A percentile compares a stretch with the other conserved stretches of the same genome.
Conservation (phyloP, 768 basidiomycete genomes). For the Macrocybe gigantea region DNA sequence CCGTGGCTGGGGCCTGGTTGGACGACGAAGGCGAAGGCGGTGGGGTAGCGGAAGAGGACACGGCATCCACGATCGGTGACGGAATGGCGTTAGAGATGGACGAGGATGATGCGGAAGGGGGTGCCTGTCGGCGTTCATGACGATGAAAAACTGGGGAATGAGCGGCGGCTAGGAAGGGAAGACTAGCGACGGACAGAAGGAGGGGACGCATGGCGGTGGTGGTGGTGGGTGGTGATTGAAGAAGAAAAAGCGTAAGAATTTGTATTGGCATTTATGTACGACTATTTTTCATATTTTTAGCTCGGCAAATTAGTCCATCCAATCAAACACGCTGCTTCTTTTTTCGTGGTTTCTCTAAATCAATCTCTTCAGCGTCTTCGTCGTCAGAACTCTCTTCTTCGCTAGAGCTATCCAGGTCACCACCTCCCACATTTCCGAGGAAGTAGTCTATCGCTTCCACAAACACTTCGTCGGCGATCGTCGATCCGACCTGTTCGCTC, state of each 20-base stretch:
- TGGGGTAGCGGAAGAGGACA: slow-evolving; percentile 1
- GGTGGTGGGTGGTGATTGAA: slow-evolving; percentile 2
- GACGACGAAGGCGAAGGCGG: slow-evolving; percentile 6
- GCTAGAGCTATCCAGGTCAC: slow-evolving; percentile 60
- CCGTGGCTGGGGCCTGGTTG: neutral
- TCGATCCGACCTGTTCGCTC: slow-evolving; percentile 52
- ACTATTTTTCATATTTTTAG: neutral
- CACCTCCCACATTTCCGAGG: slow-evolving; percentile 57
- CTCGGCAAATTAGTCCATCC: slow-evolving; percentile 4
- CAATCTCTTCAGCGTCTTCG: slow-evolving; percentile 81
- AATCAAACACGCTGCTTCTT: slow-evolving; percentile 66
- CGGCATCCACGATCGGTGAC: neutral
- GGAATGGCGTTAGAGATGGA: slow-evolving; percentile 4
- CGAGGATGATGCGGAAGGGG: slow-evolving; percentile 12
- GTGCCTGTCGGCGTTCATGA: slow-evolving; percentile 24
- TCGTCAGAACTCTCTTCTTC: slow-evolving; percentile 68
- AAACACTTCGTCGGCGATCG: slow-evolving; percentile 75
- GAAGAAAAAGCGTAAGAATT: slow-evolving; percentile 1
- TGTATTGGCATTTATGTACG: neutral
- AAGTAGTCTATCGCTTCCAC: slow-evolving; percentile 79
- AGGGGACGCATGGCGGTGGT: slow-evolving; percentile 22
- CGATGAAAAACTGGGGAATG: slow-evolving; percentile 18
- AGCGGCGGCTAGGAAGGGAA: slow-evolving; percentile 38
- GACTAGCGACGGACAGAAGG: slow-evolving; percentile 24
- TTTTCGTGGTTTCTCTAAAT: slow-evolving; percentile 74